Conservation (phyloP, 352 stramenopile species). For the Pythium plurisporium region DNA sequence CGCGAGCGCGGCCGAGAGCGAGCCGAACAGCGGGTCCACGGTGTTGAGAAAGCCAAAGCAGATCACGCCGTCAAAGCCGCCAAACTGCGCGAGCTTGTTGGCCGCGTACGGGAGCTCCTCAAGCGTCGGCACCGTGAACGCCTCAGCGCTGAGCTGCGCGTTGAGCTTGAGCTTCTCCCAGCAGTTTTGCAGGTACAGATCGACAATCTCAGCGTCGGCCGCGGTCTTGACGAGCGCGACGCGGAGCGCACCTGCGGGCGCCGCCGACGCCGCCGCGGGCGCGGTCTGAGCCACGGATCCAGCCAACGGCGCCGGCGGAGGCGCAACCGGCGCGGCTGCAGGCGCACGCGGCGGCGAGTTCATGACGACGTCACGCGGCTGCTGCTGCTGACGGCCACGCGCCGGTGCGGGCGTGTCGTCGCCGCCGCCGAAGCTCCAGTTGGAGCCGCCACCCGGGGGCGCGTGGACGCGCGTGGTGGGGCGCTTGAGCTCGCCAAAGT, state of each 20-base stretch:
- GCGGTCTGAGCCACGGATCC: conserved; percentile 6
- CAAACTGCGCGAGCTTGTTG: conserved; percentile 71
- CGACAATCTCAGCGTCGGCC: conserved; percentile 65
- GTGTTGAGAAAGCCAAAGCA: conserved; percentile 76
- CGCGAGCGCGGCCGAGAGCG: conserved; percentile 47
- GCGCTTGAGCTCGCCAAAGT: conserved; percentile 82
- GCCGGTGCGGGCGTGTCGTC: conserved; percentile 23
- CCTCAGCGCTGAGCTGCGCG: conserved; percentile 38
- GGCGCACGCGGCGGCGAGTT: conserved; percentile 31
- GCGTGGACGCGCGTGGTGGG: conserved; percentile 80
- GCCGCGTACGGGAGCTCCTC: conserved; percentile 78
- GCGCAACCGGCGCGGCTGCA: conserved; percentile 15
- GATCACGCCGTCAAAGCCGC: conserved; percentile 70
- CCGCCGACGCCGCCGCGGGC: background rate
- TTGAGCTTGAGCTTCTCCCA: conserved; percentile 35
- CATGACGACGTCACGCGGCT: conserved; percentile 29
- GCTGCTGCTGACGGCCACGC: conserved; percentile 22
- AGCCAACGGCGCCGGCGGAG: conserved; percentile 20
- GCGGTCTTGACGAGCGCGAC: conserved; percentile 77
- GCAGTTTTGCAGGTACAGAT: conserved; percentile 67
- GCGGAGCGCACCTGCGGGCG: conserved; percentile 25
- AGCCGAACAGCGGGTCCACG: conserved; percentile 55
- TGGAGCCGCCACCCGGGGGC: conserved; percentile 73
- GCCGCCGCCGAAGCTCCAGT: conserved; percentile 64
- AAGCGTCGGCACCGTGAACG: conserved; percentile 62